Conservation (phyloP, 2,329 filamentous ascomycete genomes). For the Alternaria triticina region DNA sequence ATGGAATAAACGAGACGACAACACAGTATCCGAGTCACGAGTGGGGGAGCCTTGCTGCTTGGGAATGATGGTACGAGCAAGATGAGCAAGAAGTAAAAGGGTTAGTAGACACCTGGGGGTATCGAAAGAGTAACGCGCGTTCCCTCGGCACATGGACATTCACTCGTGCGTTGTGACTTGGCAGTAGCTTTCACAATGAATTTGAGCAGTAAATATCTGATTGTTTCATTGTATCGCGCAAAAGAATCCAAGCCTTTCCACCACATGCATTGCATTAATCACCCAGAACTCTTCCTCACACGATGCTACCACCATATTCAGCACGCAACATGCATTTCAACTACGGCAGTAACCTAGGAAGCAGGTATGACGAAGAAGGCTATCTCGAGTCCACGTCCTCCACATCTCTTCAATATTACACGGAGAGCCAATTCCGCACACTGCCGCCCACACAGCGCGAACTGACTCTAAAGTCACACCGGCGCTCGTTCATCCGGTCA, state of each 20-base stretch:
- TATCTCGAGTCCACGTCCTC: background rate
- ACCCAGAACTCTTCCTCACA: background rate
- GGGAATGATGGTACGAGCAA: background rate
- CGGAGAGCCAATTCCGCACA: background rate
- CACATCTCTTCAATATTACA: background rate
- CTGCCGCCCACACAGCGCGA: background rate
- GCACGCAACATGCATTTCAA: background rate
- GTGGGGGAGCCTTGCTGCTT: background rate
- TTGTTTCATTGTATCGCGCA: background rate
- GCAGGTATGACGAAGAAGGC: background rate
- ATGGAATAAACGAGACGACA: background rate
- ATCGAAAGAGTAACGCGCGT: background rate
- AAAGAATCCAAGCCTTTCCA: background rate
- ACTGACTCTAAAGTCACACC: background rate
- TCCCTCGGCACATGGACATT: background rate
- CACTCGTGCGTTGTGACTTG: background rate
- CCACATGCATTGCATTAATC: background rate
- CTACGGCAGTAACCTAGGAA: background rate
- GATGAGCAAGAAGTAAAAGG: background rate
- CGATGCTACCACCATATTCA: background rate
- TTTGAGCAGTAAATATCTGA: background rate
- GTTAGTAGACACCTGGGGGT: fast-evolving
- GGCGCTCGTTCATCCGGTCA: background rate
- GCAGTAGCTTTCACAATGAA: background rate
- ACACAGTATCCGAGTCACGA: background rate